These are phyloP conservation scores for Ramaria rubella DNA, from an alignment of 768 basidiomycete species.

Conservation along the genomic window DNA sequence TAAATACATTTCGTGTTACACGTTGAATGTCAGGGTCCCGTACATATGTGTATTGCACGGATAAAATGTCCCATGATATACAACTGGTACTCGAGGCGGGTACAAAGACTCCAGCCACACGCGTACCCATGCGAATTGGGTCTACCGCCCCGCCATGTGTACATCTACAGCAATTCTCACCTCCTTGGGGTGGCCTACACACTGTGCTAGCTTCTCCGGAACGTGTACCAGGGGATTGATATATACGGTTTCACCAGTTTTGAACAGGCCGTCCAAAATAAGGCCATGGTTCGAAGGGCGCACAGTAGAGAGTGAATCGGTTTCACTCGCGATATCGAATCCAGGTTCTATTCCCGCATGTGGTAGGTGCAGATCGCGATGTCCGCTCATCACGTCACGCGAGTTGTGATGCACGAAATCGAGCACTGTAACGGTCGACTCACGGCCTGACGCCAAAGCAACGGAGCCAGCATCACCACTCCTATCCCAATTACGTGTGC, in stretches of 20 bases:
- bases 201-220: neutral
- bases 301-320: too few relatives aligned
- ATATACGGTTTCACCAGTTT: neutral
- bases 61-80: neutral
- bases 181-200: neutral
- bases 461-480: neutral
- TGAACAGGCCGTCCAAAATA: neutral
- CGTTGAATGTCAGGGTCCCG: too few relatives aligned
- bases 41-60: too few relatives aligned
- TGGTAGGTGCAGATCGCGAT: neutral
- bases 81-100: neutral
- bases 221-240: neutral
- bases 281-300: too few relatives aligned
- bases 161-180: neutral
- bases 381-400: neutral
- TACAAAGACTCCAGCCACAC: too few relatives aligned
- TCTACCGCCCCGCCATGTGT: neutral
- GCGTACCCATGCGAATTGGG: too few relatives aligned
- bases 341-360: too few relatives aligned
- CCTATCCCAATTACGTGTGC: neutral
- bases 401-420: constrained; percentile 4
- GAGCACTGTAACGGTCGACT: neutral
- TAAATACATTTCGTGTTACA: too few relatives aligned
- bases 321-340: too few relatives aligned
- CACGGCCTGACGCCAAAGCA: neutral